Conservation (phyloP, 805 yeast genomes). For the Danielozyma ontarioensis region DNA sequence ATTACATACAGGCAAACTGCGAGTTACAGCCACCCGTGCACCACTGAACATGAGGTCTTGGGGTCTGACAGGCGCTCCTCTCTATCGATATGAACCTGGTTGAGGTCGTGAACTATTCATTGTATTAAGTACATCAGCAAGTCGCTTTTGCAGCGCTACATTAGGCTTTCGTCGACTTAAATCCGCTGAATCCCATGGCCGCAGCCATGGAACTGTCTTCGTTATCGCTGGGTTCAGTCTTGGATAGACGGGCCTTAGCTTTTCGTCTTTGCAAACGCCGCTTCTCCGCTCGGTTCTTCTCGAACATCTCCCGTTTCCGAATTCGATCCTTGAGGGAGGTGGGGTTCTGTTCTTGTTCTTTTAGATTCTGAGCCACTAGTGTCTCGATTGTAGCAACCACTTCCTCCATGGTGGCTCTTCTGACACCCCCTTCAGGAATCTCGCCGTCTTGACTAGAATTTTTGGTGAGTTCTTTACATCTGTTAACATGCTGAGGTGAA, state of each 20-base stretch:
- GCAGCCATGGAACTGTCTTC: conserved; percentile 21
- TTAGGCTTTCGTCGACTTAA: conserved; percentile 51
- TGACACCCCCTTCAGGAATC: conserved; percentile 28
- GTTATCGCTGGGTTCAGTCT: conserved; percentile 6
- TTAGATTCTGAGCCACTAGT: conserved; percentile 21
- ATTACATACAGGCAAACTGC: conserved; percentile 1
- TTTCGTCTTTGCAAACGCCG: conserved; percentile 18
- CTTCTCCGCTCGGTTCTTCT: conserved; percentile 27
- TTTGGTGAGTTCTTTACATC: conserved; percentile 17
- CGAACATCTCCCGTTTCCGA: conserved; percentile 31
- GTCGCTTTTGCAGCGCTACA: too few species aligned
- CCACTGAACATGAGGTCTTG: too few species aligned
- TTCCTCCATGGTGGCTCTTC: conserved; percentile 29
- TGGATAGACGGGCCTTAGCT: conserved; percentile 12
- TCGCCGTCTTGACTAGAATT: conserved; percentile 6
- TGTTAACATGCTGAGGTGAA: conserved; percentile 58
- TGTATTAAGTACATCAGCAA: conserved; percentile 1
- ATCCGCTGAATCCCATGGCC: conserved; percentile 59
- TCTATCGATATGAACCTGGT: neutral
- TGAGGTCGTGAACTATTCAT: conserved; percentile 4
- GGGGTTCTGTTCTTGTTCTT: conserved; percentile 4
- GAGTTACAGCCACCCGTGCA: neutral
- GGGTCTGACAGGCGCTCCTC: neutral
- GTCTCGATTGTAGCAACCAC: conserved; percentile 25
- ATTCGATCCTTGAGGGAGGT: conserved; percentile 37